Evolutionary conservation across 2,329 filamentous ascomycete species (phyloP), one percentile per base, ranked within the genome.

Genomic region (Aspergillus sp.): DNA sequence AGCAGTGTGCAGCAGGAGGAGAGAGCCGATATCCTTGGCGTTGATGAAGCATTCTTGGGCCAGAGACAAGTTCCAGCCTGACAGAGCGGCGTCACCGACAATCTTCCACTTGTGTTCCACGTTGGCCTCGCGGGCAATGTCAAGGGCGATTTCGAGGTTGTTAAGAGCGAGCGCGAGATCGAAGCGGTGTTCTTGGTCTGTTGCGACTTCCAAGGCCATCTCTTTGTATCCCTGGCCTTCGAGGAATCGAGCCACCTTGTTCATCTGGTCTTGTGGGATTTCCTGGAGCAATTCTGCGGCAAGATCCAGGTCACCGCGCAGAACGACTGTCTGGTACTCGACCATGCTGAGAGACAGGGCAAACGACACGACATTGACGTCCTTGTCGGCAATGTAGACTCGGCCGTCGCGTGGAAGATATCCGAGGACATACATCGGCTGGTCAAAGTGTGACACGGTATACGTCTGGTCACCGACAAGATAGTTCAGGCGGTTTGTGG

Each of bases 91-190:
- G 70, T 99, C 95, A 63, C 95, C 95, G 4, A 99, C 92, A 3
- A 88, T 93, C 85, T 98, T 98, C 95, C 95, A 99, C 80, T 97
- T 97, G 80, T 98, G 94, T 76, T 98, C 95, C 1, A 89, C 91
- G 66, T 97, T 90, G 11, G 92, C 91, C 75, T 91, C 84, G 46
- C 89, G 86, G 7, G 95, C 94, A 54, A 98, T 87, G 63, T 93
- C 89, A 3, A 97, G 85, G 0, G 94, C 94, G 72, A 94, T 91
- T 46, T 93, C 86, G 15, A 98, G 86, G 66, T 95, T 90, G 70
- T 90, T 92, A 48, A 99, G 84, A 3, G 88, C 85, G 34, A 99
- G 83, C 0, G 95, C 90, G 23, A 99, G 86, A 63, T 99, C 95
- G 71, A 99, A 98, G 74, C 96, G 95, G 81, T 99, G 95, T 79